Percentiles rank a stretch among this genome's conserved stretches.
Evolutionary conservation across 495 filamentous ascomycete genomes (phyloP).

Genomic region (Aeminium ludgeri): DNA sequence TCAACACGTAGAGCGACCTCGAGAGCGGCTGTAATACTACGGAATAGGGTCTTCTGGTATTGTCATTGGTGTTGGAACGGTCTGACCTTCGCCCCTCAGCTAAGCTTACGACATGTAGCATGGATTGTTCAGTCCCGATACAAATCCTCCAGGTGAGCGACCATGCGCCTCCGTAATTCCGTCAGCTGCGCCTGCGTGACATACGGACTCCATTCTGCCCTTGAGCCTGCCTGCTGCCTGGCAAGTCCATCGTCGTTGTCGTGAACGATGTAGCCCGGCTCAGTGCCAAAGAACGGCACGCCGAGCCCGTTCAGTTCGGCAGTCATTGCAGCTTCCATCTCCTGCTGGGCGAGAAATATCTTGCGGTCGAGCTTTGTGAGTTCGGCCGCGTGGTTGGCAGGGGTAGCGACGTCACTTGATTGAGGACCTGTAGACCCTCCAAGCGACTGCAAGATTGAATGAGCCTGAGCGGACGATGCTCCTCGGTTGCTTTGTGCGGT

Average conservation of each 20-base stretch:
- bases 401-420: background rate
- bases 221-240: background rate
- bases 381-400: slow-evolving; percentile 33
- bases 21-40: too few species aligned
- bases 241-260: too few species aligned
- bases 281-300: slow-evolving; percentile 50
- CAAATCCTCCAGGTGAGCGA: slow-evolving; percentile 31
- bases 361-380: slow-evolving; percentile 42
- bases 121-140: slow-evolving; percentile 14
- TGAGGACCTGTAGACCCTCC: background rate
- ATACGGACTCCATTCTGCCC: slow-evolving; percentile 10
- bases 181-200: slow-evolving; percentile 34
- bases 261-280: background rate
- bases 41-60: too few species aligned
- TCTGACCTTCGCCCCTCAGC: too few species aligned
- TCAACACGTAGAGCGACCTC: too few species aligned
- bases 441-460: slow-evolving; percentile 10
- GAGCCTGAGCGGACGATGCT: slow-evolving; percentile 4
- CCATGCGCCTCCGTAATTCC: slow-evolving; percentile 39
- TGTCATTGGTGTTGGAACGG: too few species aligned
- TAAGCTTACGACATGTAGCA: background rate
- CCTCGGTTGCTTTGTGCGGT: slow-evolving; percentile 4
- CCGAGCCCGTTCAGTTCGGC: slow-evolving; percentile 38
- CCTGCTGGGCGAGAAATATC: slow-evolving; percentile 38
- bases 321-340: slow-evolving; percentile 42